phyloP scores from a whole-genome alignment of 2,329 filamentous ascomycete species.

The Exutisphaerella laricina region DNA sequence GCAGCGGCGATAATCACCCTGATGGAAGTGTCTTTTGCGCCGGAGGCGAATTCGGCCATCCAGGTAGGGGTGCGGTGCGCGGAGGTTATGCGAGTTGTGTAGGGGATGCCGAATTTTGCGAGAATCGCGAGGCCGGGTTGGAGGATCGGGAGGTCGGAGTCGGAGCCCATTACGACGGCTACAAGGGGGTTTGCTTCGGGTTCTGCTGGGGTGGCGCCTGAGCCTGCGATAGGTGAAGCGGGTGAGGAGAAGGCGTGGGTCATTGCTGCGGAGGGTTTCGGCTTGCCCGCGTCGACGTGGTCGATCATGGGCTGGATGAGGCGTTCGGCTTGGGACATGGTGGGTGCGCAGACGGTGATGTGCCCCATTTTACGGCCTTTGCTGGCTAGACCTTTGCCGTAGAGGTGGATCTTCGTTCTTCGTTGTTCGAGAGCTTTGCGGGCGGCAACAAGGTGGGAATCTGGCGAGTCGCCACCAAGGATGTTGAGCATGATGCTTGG shows the following conservation, averaged over 20 bases:
- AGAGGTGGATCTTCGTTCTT: constrained; percentile 68
- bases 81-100: constrained; percentile 69
- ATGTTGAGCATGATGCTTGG: constrained; percentile 74
- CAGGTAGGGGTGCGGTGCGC: constrained; percentile 52
- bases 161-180: constrained; percentile 77
- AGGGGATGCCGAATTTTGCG: constrained; percentile 64
- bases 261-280: constrained; percentile 38
- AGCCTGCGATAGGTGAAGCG: constrained; percentile 11
- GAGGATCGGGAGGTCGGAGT: constrained; percentile 67
- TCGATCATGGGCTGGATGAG: constrained; percentile 66
- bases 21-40: constrained; percentile 34
- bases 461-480: constrained; percentile 60
- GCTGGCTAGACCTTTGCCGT: constrained; percentile 79
- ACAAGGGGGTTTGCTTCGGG: constrained; percentile 51
- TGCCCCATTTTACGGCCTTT: constrained; percentile 94
- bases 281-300: constrained; percentile 53
- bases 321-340: constrained; percentile 61
- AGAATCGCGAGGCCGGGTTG: constrained; percentile 62
- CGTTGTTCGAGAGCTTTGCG: constrained; percentile 52
- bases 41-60: constrained; percentile 42
- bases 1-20: constrained; percentile 46
- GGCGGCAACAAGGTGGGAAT: constrained; percentile 58
- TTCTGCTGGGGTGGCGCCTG: constrained; percentile 11
- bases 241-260: constrained; percentile 29
- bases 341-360: constrained; percentile 70